A percentile compares a stretch with the other conserved stretches of the same genome.
These are phyloP conservation scores for Nicotiana benthamiana DNA, from an alignment of 257 asterid genomes.

Conservation along the genomic window DNA sequence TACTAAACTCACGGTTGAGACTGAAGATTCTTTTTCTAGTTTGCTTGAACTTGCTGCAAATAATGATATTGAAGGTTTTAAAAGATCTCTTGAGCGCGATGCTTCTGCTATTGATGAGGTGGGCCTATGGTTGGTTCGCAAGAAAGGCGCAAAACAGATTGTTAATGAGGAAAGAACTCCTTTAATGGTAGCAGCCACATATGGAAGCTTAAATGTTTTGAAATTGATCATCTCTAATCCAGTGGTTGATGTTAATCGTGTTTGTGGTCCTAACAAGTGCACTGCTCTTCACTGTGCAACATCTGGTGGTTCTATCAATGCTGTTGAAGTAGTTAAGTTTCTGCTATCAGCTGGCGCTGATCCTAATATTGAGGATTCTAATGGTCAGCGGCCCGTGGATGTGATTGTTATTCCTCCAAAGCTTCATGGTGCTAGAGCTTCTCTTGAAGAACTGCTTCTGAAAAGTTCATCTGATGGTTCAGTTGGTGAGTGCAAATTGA, in stretches of 20 bases:
- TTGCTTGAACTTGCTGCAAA: slow-evolving; percentile 81
- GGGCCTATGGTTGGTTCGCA: slow-evolving; percentile 76
- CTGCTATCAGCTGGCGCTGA: slow-evolving; percentile 87
- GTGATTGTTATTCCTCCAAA: slow-evolving; percentile 57
- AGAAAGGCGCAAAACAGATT: slow-evolving; percentile 60
- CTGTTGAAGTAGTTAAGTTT: slow-evolving; percentile 42
- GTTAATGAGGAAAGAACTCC: slow-evolving; percentile 69
- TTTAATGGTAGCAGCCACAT: slow-evolving; percentile 87
- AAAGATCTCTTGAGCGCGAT: slow-evolving; percentile 57
- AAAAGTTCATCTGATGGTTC: slow-evolving; percentile 55
- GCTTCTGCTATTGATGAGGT: slow-evolving; percentile 61
- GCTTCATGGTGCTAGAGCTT: slow-evolving; percentile 34
- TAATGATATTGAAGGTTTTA: slow-evolving; percentile 66
- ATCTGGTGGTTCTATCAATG: slow-evolving; percentile 60
- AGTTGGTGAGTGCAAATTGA: slow-evolving; percentile 37
- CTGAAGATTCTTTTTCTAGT: slow-evolving; percentile 66
- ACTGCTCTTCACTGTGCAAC: slow-evolving; percentile 98
- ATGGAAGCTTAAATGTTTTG: slow-evolving; percentile 73
- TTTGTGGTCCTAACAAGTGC: slow-evolving; percentile 63
- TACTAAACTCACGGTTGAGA: slow-evolving; percentile 43
- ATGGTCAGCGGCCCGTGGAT: slow-evolving; percentile 58
- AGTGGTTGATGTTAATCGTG: slow-evolving; percentile 69
- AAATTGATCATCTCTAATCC: slow-evolving; percentile 74
- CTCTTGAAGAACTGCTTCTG: slow-evolving; percentile 57
- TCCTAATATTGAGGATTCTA: slow-evolving; percentile 65